Evolutionary conservation across 208 protist genomes (phyloP), one percentile per base, ranked within the genome.

Genomic region (Lotmaria passim): DNA sequence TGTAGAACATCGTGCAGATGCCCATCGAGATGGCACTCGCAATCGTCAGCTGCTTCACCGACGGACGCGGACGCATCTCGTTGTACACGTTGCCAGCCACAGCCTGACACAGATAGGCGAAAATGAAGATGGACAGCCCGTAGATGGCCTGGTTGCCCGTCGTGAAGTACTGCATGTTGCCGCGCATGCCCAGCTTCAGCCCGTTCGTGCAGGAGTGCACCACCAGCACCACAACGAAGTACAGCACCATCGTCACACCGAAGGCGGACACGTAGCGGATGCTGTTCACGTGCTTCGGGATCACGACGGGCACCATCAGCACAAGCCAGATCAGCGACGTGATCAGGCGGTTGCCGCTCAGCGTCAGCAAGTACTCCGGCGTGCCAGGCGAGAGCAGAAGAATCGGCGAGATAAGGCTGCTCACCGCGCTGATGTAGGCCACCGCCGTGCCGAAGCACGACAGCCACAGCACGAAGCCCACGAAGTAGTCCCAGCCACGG

Each of bases 351-450:
- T 46, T 46, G 41, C 41, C 41, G 41, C 41, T 46, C 41, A 17
- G 14, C 15, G 41, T 46, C 41, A 46, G 11, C 41, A 46, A 17
- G 11, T 46, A 46, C 41, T 4, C 41, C 41, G 41, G 41, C 11
- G 41, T 46, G 5, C 41, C 41, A 10, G 69, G 56, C 0, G 80
- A n/a, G 17, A 73, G 38, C 28, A 77, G 23, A 0, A 93, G 59
- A 52, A 93, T 83, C 6, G 88, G 84, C 3, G 60, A 58, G 31
- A 92, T 56, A 44, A 93, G 79, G 51, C 81, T 63, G 19, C 78
- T 78, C 21, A 90, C 60, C 10, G 87, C 85, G 51, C 86, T 90
- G 33, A 96, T 72, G 81, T 96, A 96, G n/a, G 76, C 85, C 26
- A 96, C 79, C 0, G 79, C 75, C 3, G 88, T 82, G 31, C 91